Base-by-base conservation (phyloP, 2,329 filamentous ascomycete genomes). In the Colletotrichum scovillei region DNA sequence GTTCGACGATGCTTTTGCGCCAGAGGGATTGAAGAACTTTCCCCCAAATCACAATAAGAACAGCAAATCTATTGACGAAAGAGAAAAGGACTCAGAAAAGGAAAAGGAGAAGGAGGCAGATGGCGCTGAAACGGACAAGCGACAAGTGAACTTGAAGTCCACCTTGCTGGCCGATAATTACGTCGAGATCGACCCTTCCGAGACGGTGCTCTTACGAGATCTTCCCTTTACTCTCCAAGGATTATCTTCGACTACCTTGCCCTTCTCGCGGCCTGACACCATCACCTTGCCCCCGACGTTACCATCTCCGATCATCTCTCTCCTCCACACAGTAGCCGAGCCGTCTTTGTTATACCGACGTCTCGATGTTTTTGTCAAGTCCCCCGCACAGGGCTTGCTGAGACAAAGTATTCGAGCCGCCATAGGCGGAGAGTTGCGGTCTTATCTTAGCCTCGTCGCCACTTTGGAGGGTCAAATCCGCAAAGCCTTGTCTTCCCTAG, bases 221-320 rank as follows among this genome's bases (percentile, higher is more conserved):
- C 86, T 98, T 4, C 95, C 97, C 0, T 98, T 97, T 79, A 98
- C 95, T 0, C 86, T 98, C 0, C 97, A 98, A 82, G 97, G 97
- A 0, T 86, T 98, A 2, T 97, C 95, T 1, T 98, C 96, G 0
- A 93, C 93, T 1, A 94, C 95, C 75, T 85, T 98, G 52, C 89
- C 92, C 0, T 98, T 98, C 76, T 85, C 89, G 11, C 90, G 91
- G 16, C 87, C 91, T 28, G 90, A 91, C 26, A 90, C 89, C 2
- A 84, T 98, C 65, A 94, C 91, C 78, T 85, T 99, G 30, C 97
- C 97, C 0, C 78, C 91, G 0, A 94, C 92, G 0, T 87, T 99
- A 6, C 95, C 97, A 1, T 87, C 95, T 6, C 96, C 97, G 2
- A 87, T 98, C 11, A 87, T 98, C 16, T 95, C 95, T 19, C 88